A percentile compares a stretch with the other conserved stretches of the same genome.
phyloP scores from a whole-genome alignment of 2,329 filamentous ascomycete genomes.

The Arachnomyces sp. region DNA sequence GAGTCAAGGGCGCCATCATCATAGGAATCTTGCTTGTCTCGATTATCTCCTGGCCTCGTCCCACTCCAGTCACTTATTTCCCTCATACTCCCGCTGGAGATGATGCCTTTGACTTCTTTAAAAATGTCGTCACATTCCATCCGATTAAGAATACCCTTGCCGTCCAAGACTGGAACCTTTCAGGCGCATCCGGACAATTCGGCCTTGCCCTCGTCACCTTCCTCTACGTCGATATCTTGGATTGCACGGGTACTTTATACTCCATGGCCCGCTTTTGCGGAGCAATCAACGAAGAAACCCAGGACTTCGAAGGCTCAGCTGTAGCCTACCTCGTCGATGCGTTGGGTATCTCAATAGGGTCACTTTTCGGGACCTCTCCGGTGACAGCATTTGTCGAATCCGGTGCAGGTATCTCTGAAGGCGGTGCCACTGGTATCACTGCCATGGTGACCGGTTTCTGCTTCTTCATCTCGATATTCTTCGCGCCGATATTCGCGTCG shows the following conservation, averaged over 20 bases:
- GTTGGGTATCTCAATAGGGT: constrained; percentile 69
- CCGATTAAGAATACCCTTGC: constrained; percentile 61
- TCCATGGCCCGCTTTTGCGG: constrained; percentile 81
- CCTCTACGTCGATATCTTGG: constrained; percentile 83
- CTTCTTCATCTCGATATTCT: constrained; percentile 83
- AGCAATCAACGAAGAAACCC: constrained; percentile 70
- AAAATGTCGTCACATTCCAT: constrained; percentile 77
- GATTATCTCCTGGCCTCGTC: constrained; percentile 80
- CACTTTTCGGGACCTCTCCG: constrained; percentile 68
- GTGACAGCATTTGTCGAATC: constrained; percentile 84
- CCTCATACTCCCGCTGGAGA: constrained; percentile 64
- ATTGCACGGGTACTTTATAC: constrained; percentile 79
- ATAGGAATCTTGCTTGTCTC: constrained; percentile 74
- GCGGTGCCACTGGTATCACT: constrained; percentile 77
- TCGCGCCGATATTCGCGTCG: constrained; percentile 82
- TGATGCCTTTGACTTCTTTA: constrained; percentile 75
- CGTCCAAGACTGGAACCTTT: constrained; percentile 67
- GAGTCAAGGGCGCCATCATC: constrained; percentile 81
- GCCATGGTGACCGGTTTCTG: constrained; percentile 70
- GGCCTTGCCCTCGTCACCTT: constrained; percentile 80
- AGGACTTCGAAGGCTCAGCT: constrained; percentile 81
- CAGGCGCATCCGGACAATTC: constrained; percentile 64
- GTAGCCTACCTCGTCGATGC: constrained; percentile 81
- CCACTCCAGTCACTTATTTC: constrained; percentile 71
- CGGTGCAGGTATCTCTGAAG: constrained; percentile 84